These are phyloP conservation scores for Fusarium stilboides DNA, from an alignment of 2,329 filamentous ascomycete genomes.

Conservation along the genomic window DNA sequence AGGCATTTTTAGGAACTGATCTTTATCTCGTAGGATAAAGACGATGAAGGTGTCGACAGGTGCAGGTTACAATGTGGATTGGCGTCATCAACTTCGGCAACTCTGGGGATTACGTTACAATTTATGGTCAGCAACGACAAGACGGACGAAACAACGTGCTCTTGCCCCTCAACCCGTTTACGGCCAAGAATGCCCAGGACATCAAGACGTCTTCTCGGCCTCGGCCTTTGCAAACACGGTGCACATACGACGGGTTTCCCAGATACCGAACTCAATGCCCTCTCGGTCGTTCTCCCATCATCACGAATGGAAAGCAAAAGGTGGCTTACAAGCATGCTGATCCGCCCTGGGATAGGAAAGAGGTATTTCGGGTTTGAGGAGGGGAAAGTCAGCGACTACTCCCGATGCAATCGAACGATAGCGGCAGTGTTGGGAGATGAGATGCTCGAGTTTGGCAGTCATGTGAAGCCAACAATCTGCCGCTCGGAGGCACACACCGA, in stretches of 20 bases:
- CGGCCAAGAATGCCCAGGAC: slow-evolving; percentile 14
- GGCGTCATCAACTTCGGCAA: slow-evolving; percentile 30
- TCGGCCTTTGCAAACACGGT: slow-evolving; percentile 31
- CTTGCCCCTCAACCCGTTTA: slow-evolving; percentile 33
- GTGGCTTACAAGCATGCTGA: slow-evolving; percentile 26
- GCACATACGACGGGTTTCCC: slow-evolving; percentile 5
- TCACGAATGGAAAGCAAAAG: background rate
- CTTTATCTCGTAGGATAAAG: slow-evolving; percentile 1
- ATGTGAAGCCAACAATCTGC: slow-evolving; percentile 26
- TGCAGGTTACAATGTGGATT: slow-evolving; percentile 31
- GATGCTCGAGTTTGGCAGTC: slow-evolving; percentile 16
- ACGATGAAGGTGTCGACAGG: slow-evolving; percentile 14
- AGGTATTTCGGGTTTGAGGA: slow-evolving; percentile 4
- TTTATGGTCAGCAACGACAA: slow-evolving; percentile 43
- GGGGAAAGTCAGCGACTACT: slow-evolving; percentile 16
- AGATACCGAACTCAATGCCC: slow-evolving; percentile 16
- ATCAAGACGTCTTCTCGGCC: slow-evolving; percentile 10
- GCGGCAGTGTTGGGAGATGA: slow-evolving; percentile 2
- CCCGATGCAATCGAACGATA: slow-evolving; percentile 42
- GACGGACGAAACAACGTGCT: slow-evolving; percentile 5
- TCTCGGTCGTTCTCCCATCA: slow-evolving; percentile 3
- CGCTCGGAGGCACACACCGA: slow-evolving; percentile 43
- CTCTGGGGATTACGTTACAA: slow-evolving; percentile 44
- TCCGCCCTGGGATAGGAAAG: slow-evolving; percentile 22
- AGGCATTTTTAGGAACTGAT: slow-evolving; percentile 47